Evolutionary conservation across 768 basidiomycete genomes (phyloP).

Genomic region (Lactarius akahatsu): DNA sequence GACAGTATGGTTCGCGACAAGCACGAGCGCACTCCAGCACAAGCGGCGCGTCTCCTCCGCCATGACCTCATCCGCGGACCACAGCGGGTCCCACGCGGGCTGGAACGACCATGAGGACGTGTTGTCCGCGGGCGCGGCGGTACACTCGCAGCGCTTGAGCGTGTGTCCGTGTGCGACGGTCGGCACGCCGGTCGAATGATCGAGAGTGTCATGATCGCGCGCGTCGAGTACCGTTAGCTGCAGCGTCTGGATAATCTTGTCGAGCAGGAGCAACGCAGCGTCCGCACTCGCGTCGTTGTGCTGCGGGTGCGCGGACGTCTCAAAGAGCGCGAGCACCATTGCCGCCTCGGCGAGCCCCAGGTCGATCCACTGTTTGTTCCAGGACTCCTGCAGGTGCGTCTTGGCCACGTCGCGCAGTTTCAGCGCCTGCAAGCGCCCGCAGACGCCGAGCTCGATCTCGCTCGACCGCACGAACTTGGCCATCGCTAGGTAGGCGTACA

Average conservation of each 20-base stretch:
- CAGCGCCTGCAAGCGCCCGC: conserved; percentile 58
- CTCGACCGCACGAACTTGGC: conserved; percentile 73
- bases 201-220: conserved; percentile 52
- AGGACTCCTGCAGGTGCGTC: conserved; percentile 50
- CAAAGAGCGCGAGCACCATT: conserved; percentile 73
- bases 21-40: conserved; percentile 71
- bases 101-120: conserved; percentile 47
- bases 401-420: conserved; percentile 59
- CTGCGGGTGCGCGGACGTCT: conserved; percentile 69
- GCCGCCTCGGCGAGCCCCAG: conserved; percentile 71
- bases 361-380: conserved; percentile 54
- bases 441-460: conserved; percentile 53
- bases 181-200: conserved; percentile 49
- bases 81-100: conserved; percentile 61
- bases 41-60: conserved; percentile 74
- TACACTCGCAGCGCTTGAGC: conserved; percentile 47
- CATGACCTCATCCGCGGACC: conserved; percentile 54
- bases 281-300: conserved; percentile 56
- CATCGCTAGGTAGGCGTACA: conserved; percentile 67
- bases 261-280: conserved; percentile 55
- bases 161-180: conserved; percentile 38
- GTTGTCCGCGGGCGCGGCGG: conserved; percentile 38
- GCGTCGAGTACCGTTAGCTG: conserved; percentile 57
- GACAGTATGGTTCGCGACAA: conserved; percentile 66
- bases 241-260: conserved; percentile 59